Evolutionary conservation across 495 filamentous ascomycete species (phyloP), one percentile per base, ranked within the genome.

Genomic region (Lasiosphaeris hirsuta): DNA sequence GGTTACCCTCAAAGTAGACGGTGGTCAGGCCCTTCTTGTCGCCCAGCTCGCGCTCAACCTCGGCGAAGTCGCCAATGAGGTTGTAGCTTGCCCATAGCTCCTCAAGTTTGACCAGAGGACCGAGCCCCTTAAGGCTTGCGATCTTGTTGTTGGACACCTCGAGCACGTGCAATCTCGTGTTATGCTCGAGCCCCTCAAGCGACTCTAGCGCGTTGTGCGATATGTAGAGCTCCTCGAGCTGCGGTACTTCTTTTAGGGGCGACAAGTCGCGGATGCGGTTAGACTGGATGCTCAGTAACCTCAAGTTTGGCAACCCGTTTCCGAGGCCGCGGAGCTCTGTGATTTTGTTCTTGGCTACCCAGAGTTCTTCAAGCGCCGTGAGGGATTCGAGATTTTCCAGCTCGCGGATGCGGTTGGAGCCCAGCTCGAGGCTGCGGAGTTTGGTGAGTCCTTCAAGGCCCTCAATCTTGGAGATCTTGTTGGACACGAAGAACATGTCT

Each of bases 301-400:
- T 85, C 54, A 99, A 86, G 72, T 88, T 90, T 13, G 82, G 73
- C 33, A 99, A 81, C 13, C 78, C 78, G 34, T 30, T 30, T 30
- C 80, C 78, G 34, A 97, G 79, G 55, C 69, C 88, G 65, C 86
- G 87, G 53, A 98, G 79, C 69, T 91, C 84, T 1, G 86, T 89
- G 64, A 99, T 96, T 68, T 96, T 96, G 71, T 99, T 99, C 81
- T 97, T 97, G 37, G 93, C 94, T 7, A 99, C 75, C 95, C 95
- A 99, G 10, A 99, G 80, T 67, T 96, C 81, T 68, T 97, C 87
- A 41, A 99, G 71, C 2, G 81, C 78, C 4, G 73, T 82, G 57
- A 99, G 75, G 5, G 78, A 80, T 19, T 92, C 89, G 35, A 99
- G 81, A 65, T 94, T 94, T 67, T 95, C 80, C 45, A 99, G 92